phyloP scores from a whole-genome alignment of 106 monocot genomes.

The Chionographis japonica region DNA sequence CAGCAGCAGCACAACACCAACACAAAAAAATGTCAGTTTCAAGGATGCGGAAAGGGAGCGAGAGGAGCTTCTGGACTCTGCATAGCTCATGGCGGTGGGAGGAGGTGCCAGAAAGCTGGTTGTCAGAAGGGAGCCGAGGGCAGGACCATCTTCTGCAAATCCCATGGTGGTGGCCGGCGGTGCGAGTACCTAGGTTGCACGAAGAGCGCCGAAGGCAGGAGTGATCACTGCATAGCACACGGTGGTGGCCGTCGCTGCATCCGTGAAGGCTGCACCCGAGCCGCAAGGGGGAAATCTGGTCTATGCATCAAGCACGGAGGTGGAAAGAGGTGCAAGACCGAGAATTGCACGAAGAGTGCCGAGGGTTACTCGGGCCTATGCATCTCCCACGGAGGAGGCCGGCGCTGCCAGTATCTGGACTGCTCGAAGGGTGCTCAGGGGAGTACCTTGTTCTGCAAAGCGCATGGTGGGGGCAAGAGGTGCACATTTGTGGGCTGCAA shows the following conservation, averaged over 20 bases:
- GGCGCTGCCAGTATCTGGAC: constrained; percentile 47
- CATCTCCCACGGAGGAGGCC: constrained; percentile 66
- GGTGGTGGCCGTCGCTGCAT: constrained; percentile 64
- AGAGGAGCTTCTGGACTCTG: constrained; percentile 64
- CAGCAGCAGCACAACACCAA: constrained; percentile 21
- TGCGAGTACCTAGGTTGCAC: constrained; percentile 64
- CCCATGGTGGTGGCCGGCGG: constrained; percentile 63
- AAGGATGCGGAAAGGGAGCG: constrained; percentile 57
- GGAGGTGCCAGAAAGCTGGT: constrained; percentile 53
- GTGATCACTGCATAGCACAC: constrained; percentile 62
- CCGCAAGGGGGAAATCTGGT: constrained; percentile 57
- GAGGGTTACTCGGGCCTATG: constrained; percentile 63
- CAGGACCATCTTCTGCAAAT: constrained; percentile 61
- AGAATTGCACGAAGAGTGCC: constrained; percentile 56
- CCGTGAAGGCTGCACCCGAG: constrained; percentile 38
- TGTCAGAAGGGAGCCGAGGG: constrained; percentile 72
- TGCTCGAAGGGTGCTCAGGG: constrained; percentile 73
- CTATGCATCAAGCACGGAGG: constrained; percentile 69
- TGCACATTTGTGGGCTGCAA: constrained; percentile 34
- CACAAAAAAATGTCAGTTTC: constrained; percentile 42
- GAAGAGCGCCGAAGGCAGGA: constrained; percentile 70
- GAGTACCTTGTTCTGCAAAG: constrained; percentile 66
- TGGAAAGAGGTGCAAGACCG: constrained; percentile 59
- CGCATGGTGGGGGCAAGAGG: constrained; percentile 71
- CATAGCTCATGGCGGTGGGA: constrained; percentile 67